A percentile compares a stretch with the other conserved stretches of the same genome.
Evolutionary conservation across 805 yeast species (phyloP).

Genomic region (Lipomyces chichibuensis): DNA sequence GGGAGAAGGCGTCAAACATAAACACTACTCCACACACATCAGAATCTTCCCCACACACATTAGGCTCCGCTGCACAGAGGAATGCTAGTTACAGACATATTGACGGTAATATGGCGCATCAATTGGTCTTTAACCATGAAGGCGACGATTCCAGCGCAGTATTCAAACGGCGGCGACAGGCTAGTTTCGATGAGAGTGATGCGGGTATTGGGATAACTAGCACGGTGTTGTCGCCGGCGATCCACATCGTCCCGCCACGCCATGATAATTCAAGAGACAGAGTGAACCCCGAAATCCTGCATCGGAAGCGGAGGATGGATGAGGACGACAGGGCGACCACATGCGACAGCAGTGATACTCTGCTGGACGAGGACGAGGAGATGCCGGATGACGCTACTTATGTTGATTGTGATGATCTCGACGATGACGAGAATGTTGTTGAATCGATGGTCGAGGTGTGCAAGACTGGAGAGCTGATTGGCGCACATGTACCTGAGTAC

Average conservation of each 20-base stretch:
- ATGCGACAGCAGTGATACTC: background rate
- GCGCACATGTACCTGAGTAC: background rate
- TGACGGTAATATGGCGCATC: background rate
- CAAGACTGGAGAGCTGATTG: background rate
- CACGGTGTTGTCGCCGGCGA: conserved; percentile 13
- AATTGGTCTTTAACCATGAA: background rate
- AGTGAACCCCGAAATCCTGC: background rate
- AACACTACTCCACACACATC: background rate
- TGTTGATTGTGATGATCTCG: conserved; percentile 3
- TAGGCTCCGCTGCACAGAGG: background rate
- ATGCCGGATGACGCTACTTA: background rate
- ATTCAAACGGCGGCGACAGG: background rate
- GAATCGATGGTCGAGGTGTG: background rate
- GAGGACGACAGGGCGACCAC: background rate
- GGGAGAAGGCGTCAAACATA: background rate
- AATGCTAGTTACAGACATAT: background rate
- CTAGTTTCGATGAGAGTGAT: background rate
- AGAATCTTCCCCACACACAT: background rate
- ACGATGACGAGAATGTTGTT: conserved; percentile 2
- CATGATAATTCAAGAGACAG: background rate
- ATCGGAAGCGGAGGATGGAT: background rate
- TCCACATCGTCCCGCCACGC: conserved; percentile 19
- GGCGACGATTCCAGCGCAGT: background rate
- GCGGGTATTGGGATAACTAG: background rate
- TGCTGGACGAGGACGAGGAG: background rate